These are phyloP conservation scores for Fragilaria crotonensis DNA, from an alignment of 108 stramenopile species.

Conservation along the genomic window DNA sequence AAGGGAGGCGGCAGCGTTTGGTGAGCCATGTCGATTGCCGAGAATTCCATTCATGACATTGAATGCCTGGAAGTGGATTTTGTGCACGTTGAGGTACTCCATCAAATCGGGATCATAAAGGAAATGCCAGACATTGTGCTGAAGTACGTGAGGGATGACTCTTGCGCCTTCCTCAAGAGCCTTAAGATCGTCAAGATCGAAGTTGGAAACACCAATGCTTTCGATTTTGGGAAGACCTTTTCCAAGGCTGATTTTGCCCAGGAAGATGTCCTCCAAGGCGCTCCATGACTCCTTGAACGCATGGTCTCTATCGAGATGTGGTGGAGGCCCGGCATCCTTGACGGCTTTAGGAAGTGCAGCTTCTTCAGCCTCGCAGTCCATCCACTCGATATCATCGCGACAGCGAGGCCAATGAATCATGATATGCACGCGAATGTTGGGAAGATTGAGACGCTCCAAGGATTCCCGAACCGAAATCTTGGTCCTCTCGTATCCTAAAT, in stretches of 20 bases:
- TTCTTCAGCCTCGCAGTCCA: conserved; percentile 79
- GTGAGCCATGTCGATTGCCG: conserved; percentile 11
- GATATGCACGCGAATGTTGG: conserved; percentile 48
- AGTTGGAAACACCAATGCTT: conserved; percentile 84
- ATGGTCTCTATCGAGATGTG: conserved; percentile 54
- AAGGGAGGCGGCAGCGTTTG: conserved; percentile 15
- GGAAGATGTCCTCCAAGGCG: conserved; percentile 65
- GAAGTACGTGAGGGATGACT: conserved; percentile 54
- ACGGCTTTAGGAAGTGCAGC: conserved; percentile 36
- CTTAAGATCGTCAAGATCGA: conserved; percentile 61
- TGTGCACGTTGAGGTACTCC: conserved; percentile 33
- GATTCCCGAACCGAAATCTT: conserved; percentile 52
- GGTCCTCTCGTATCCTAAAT: conserved; percentile 81
- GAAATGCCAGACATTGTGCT: conserved; percentile 67
- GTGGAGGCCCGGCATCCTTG: conserved; percentile 59
- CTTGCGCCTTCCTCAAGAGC: conserved; percentile 28
- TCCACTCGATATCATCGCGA: conserved; percentile 68
- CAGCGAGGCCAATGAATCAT: conserved; percentile 87
- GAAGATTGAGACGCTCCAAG: conserved; percentile 28
- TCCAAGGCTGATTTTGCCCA: conserved; percentile 7
- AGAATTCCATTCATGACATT: conserved; percentile 61
- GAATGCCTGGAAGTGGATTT: conserved; percentile 60
- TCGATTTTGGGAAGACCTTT: conserved; percentile 22
- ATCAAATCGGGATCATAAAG: conserved; percentile 64
- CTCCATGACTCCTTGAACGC: conserved; percentile 82